Percentiles rank a stretch among this genome's conserved stretches.
Evolutionary conservation across 1,284 basidiomycete species (phyloP).

Genomic region (Tilletia indica): DNA sequence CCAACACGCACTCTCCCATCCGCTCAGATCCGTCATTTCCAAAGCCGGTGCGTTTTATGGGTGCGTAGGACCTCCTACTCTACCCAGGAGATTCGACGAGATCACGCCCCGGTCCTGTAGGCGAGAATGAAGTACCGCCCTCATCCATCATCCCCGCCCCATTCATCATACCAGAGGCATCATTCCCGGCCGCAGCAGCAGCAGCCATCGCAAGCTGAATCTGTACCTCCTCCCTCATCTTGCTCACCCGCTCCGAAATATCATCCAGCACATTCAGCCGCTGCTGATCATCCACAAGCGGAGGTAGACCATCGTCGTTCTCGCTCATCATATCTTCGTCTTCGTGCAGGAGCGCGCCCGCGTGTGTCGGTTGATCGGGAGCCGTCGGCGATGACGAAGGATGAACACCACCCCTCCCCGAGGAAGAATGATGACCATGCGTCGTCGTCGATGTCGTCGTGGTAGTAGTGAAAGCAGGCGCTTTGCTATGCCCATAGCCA

Average conservation of each 20-base stretch:
- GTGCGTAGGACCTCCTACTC: not conserved
- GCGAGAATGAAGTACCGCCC: not conserved
- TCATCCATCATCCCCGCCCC: not conserved
- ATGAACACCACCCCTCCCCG: too few species aligned
- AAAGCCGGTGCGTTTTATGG: not conserved
- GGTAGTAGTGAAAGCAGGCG: not conserved
- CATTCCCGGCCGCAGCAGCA: not conserved
- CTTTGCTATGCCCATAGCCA: not conserved
- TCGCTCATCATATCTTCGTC: too few species aligned
- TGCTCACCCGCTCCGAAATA: conserved; percentile 12
- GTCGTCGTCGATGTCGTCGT: too few species aligned
- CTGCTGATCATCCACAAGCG: not conserved
- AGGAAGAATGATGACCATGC: too few species aligned
- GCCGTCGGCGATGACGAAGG: too few species aligned
- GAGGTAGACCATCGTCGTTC: not conserved
- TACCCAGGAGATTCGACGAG: conserved; percentile 9
- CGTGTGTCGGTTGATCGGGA: too few species aligned
- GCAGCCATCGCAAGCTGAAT: not conserved
- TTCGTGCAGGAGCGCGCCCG: too few species aligned
- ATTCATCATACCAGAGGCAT: not conserved
- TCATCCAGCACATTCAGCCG: conserved; percentile 3
- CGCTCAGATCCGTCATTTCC: too few species aligned
- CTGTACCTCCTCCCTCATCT: conserved; percentile 13
- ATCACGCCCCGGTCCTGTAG: not conserved
- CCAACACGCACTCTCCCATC: too few species aligned